A percentile compares a stretch with the other conserved stretches of the same genome.
phyloP scores from a whole-genome alignment of 2,329 filamentous ascomycete genomes.

The Parastagonospora avenae region DNA sequence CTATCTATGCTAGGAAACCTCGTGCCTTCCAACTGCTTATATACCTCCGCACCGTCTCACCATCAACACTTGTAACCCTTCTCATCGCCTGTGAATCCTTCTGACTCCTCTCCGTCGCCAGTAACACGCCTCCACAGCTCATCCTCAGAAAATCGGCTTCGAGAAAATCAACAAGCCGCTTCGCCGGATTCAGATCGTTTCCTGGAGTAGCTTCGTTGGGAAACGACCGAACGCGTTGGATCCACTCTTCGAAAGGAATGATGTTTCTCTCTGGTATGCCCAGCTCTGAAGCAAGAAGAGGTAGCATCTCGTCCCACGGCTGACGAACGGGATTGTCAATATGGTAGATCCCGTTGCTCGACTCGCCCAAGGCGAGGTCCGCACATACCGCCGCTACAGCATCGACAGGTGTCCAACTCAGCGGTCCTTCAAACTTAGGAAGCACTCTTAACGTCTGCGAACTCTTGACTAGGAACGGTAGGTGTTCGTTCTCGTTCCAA shows the following conservation, averaged over 20 bases:
- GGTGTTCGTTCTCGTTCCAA: constrained; percentile 62
- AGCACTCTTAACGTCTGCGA: constrained; percentile 52
- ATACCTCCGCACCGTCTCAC: constrained; percentile 10
- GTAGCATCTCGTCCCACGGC: constrained; percentile 47
- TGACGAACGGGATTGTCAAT: constrained; percentile 54
- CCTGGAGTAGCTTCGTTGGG: constrained; percentile 9
- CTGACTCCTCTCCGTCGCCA: constrained; percentile 43
- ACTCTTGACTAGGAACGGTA: constrained; percentile 58
- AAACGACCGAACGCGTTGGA: constrained; percentile 40
- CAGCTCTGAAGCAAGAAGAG: constrained; percentile 37
- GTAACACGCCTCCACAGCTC: constrained; percentile 52
- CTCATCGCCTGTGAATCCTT: constrained; percentile 48
- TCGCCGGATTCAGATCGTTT: constrained; percentile 42
- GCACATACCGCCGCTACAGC: constrained; percentile 40
- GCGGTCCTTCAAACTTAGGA: constrained; percentile 30
- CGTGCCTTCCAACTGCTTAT: constrained; percentile 11
- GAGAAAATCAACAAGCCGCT: constrained; percentile 40
- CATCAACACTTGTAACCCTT: constrained; percentile 9
- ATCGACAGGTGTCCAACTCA: constrained; percentile 55
- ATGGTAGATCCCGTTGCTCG: constrained; percentile 49
- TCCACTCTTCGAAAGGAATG: constrained; percentile 51
- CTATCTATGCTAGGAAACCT: too few species aligned
- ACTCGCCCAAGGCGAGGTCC: constrained; percentile 40
- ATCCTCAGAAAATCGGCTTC: constrained; percentile 48
- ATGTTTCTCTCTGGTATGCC: constrained; percentile 31